Base-by-base conservation (phyloP, 768 basidiomycete species). In the Lactifluus pinguis region DNA sequence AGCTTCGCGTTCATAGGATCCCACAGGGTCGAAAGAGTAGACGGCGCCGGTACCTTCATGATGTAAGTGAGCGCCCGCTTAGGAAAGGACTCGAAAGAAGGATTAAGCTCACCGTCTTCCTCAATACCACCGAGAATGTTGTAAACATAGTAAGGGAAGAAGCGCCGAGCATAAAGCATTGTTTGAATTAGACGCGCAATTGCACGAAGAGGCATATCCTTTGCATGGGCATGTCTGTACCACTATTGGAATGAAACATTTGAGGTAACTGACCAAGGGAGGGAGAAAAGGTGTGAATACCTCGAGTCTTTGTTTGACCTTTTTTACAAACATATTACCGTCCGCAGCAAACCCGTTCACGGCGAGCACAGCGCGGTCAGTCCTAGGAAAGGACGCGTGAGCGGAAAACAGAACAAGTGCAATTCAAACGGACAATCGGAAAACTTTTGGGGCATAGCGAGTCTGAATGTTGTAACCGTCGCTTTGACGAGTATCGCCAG, bases 1-100 rank as follows among this genome's bases (percentile, higher is more conserved):
- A 36, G 90, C 83, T 76, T 97, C 94, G 62, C 97, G 89, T 75
- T 98, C 95, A 73, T 99, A 99, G 51, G 91, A 94, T 30, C 97
- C 97, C 36, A 98, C 93, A 42, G 97, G 97, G 75, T 99, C 97
- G 73, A 97, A 99, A n/a, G 95, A 98, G 79, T 99, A 99, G 34
- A 99, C 95, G 10, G 95, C 92, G 55, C 97, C 97, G 41, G 91
- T 84, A 11, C 95, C 93, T 95, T 71, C 4, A 41, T 30, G 21
- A 41, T 30, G 13, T 13, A 50, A 38, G 64, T 65, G 59, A 59
- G 61, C 47, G 42, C 56, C 53, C 17, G 17, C 38, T 34, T 51
- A 36, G 53, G 56, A 53, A 11, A 59, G 41, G 59, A 53, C 54
- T 6, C 36, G 9, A 49, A 59, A 51, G 49, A 62, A 29, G 50